Evolutionary conservation across 1,284 basidiomycete species (phyloP).

Genomic region (Coriolopsis trogii): DNA sequence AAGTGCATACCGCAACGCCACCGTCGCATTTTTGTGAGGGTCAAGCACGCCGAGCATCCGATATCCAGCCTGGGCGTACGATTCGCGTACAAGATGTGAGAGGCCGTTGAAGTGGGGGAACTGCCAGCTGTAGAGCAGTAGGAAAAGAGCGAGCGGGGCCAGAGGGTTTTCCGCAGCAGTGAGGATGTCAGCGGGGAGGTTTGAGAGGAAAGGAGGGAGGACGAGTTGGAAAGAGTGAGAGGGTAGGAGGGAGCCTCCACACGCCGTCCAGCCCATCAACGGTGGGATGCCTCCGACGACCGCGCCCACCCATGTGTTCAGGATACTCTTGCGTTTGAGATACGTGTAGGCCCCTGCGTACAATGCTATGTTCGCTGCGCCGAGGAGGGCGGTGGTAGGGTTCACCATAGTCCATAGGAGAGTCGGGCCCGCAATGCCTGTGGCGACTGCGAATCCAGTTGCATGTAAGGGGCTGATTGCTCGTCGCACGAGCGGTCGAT

Average conservation of each 20-base stretch:
- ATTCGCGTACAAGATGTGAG: conserved; percentile 84
- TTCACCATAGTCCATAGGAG: conserved; percentile 88
- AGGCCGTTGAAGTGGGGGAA: conserved; percentile 98
- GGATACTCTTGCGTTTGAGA: conserved; percentile 87
- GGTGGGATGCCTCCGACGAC: conserved; percentile 94
- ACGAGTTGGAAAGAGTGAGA: conserved; percentile 62
- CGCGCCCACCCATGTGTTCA: conserved; percentile 95
- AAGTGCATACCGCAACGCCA: conserved; percentile 83
- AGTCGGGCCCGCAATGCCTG: conserved; percentile 78
- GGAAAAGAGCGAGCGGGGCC: conserved; percentile 75
- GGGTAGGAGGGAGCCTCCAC: conserved; percentile 81
- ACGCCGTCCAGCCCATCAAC: conserved; percentile 98
- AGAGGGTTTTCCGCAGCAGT: conserved; percentile 74
- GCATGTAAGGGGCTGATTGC: conserved; percentile 88
- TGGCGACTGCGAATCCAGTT: conserved; percentile 73
- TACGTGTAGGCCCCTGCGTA: conserved; percentile 95
- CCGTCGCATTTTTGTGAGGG: conserved; percentile 83
- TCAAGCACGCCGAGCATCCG: conserved; percentile 89
- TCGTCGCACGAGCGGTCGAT: conserved; percentile 85
- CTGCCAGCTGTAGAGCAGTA: conserved; percentile 95
- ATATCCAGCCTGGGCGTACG: conserved; percentile 95
- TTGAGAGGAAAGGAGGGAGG: conserved; percentile 52
- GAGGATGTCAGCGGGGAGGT: conserved; percentile 42
- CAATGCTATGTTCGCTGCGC: conserved; percentile 83
- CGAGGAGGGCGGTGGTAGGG: conserved; percentile 85